Evolutionary conservation across 192 early-diverging fungal species (phyloP).

Genomic region (Coemansia nantahalensis): DNA sequence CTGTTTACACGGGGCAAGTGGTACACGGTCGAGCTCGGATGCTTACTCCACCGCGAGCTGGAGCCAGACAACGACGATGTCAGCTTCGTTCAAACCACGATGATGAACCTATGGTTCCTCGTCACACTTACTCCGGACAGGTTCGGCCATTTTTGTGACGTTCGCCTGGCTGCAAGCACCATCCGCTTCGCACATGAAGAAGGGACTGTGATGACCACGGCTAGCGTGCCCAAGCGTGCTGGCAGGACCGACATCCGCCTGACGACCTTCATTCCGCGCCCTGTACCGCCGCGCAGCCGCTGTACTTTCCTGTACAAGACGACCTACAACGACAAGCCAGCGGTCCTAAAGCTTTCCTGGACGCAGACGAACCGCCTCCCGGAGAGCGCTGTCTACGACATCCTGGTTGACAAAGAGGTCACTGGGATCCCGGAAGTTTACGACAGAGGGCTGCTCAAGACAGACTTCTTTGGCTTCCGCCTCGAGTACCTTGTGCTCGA

Average conservation of each 20-base stretch:
- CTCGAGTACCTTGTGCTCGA: constrained; percentile 10
- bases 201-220: too few relatives aligned
- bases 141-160: constrained; percentile 2
- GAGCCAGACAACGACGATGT: too few relatives aligned
- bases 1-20: constrained; percentile 16
- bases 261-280: too few relatives aligned
- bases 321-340: not conserved
- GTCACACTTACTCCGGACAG: not conserved
- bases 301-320: not conserved
- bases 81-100: not conserved
- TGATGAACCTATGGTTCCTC: constrained; percentile 2
- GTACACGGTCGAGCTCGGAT: constrained; percentile 1
- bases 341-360: constrained; percentile 8
- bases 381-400: constrained; percentile 15
- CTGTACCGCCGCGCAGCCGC: not conserved
- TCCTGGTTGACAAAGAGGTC: not conserved
- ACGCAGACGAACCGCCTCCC: constrained; percentile 1
- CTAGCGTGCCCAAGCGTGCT: too few relatives aligned
- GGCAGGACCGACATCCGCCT: too few relatives aligned
- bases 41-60: not conserved
- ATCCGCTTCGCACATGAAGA: too few relatives aligned
- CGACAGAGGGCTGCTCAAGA: not conserved
- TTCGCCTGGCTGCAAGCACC: not conserved
- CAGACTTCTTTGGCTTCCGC: constrained; percentile 8
- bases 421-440: not conserved